Evolutionary conservation across 352 stramenopile genomes (phyloP).

Genomic region (Blastocystis sp.): DNA sequence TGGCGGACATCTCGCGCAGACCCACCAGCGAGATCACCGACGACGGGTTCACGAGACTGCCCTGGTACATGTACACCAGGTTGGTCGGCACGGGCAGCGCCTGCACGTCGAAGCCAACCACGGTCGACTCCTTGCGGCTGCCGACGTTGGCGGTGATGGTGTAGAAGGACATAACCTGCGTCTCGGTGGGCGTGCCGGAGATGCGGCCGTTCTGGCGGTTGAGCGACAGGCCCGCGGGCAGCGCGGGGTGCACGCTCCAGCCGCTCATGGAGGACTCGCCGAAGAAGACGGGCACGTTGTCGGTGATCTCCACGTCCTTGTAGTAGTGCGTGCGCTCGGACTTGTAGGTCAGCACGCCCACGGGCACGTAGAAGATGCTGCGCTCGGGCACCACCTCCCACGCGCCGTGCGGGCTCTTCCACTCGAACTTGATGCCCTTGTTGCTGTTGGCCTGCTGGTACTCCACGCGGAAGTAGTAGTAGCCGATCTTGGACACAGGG

Average conservation of each 20-base stretch:
- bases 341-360: conserved; percentile 53
- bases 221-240: conserved; percentile 38
- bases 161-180: conserved; percentile 52
- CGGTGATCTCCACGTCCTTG: conserved; percentile 9
- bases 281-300: conserved; percentile 50
- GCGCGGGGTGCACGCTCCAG: conserved; percentile 37
- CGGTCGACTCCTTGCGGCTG: neutral
- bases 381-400: conserved; percentile 51
- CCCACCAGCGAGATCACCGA: conserved; percentile 9
- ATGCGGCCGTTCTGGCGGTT: conserved; percentile 51
- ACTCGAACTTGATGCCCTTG: conserved; percentile 68
- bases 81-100: neutral
- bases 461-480: conserved; percentile 69
- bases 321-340: conserved; percentile 44
- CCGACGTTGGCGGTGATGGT: conserved; percentile 30
- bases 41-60: neutral
- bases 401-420: conserved; percentile 32
- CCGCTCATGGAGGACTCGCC: neutral
- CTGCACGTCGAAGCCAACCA: conserved; percentile 43
- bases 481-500: conserved; percentile 51
- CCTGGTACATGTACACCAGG: conserved; percentile 36
- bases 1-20: neutral
- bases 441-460: conserved; percentile 31
- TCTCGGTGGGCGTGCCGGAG: conserved; percentile 10
- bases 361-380: conserved; percentile 61